A percentile compares a stretch with the other conserved stretches of the same genome.
Conservation (phyloP, 345 rosid genomes). For the Eutrema japonicum region DNA sequence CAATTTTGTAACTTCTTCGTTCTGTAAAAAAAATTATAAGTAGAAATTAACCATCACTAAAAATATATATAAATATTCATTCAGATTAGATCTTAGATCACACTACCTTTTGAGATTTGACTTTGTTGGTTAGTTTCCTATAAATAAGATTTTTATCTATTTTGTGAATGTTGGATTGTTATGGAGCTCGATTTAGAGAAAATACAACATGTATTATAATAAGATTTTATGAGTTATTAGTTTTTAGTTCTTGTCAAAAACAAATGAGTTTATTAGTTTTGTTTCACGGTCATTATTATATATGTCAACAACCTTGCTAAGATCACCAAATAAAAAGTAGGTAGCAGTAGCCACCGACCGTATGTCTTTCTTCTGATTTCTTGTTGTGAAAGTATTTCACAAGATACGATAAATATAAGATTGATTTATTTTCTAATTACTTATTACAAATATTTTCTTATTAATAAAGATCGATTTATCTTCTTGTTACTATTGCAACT, state of each 20-base stretch:
- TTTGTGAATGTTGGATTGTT: not conserved
- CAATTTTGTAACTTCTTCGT: conserved; percentile 4
- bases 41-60: not conserved
- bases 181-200: not conserved
- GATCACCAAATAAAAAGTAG: conserved; percentile 14
- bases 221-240: not conserved
- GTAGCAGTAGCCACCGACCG: conserved; percentile 27
- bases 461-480: no score
- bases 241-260: no score
- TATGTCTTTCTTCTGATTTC: not conserved
- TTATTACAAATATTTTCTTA: not conserved
- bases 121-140: conserved; percentile 3
- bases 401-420: conserved; percentile 1
- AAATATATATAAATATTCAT: not conserved
- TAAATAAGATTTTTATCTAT: not conserved
- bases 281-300: not conserved
- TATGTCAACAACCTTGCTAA: conserved; percentile 20
- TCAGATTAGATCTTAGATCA: not conserved
- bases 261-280: no score
- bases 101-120: not conserved
- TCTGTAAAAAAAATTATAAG: not conserved
- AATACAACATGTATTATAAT: not conserved
- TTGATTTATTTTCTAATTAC: not conserved
- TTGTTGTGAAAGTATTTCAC: not conserved
- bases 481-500: conserved; percentile 1